Evolutionary conservation across 2,329 filamentous ascomycete genomes (phyloP), one percentile per base, ranked within the genome.

Genomic region (Coccinonectria pachysandricola): DNA sequence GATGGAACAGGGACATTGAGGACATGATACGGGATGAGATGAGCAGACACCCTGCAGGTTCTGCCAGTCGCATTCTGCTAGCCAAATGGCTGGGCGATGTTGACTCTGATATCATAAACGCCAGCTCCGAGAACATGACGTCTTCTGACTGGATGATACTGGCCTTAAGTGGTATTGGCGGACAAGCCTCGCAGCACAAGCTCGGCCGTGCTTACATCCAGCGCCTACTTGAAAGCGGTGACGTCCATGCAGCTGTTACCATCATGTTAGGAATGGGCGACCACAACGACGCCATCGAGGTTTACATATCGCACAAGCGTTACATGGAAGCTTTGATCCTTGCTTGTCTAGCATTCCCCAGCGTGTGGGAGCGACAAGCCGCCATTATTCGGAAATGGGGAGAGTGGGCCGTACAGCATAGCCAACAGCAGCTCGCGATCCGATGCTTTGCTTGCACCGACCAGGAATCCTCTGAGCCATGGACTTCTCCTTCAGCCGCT

Each of bases 141-240:
- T 85, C 82, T 3, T 83, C 84, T 0, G 91, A 96, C 54, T 98
- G 91, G 91, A 95, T 98, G 85, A 60, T 96, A 32, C 62, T 98
- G 18, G 88, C 91, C 8, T 59, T 98, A 26, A 93, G 84, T 48
- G 82, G 84, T 20, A 92, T 96, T 56, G 85, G 82, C 26, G 71
- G 75, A 3, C 53, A 59, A 12, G 66, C 74, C 19, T 85, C 85
- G 2, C 83, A 92, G 45, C 87, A 92, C 50, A 92, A 93, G 52
- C 74, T 96, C 10, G 86, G 84, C 2, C 80, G 88, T 31, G 79
- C 85, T 3, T 94, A 94, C 42, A 84, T 94, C 1, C 87, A 94
- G 52, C 77, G 86, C 25, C 65, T 98, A 1, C 68, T 98, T 2
- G 86, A 92, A 52, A 83, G 79, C 37, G 86, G 85, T 15, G 91